phyloP scores from a whole-genome alignment of 306 rosid genomes.

The Cyamopsis tetragonoloba region DNA sequence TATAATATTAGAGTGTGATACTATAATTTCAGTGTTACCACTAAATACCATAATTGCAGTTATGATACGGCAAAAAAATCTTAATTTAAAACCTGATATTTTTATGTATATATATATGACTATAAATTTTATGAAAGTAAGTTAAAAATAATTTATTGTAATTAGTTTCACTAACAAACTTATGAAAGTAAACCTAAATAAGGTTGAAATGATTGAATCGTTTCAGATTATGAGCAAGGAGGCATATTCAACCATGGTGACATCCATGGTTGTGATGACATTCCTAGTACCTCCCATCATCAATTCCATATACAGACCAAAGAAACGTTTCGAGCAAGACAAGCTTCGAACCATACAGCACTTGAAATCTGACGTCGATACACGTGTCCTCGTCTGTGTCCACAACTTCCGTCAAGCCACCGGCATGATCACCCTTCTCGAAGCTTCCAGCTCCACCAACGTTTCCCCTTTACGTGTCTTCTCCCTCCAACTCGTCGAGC shows the following conservation, averaged over 20 bases:
- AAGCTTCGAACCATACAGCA: conserved; percentile 31
- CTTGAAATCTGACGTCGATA: conserved; percentile 17
- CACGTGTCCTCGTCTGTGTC: conserved; percentile 20
- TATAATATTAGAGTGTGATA: too few relatives aligned
- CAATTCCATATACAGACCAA: conserved; percentile 34
- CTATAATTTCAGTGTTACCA: too few relatives aligned
- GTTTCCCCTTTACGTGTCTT: conserved; percentile 16
- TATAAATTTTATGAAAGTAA: too few relatives aligned
- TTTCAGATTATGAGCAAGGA: conserved; percentile 17
- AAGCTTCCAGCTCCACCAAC: conserved; percentile 8
- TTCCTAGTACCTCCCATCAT: conserved; percentile 13
- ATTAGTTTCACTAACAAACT: too few relatives aligned
- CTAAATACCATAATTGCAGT: too few relatives aligned
- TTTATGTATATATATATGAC: too few relatives aligned
- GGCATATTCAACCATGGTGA: conserved; percentile 7
- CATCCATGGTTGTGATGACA: conserved; percentile 16
- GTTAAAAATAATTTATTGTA: too few relatives aligned
- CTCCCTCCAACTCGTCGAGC: conserved; percentile 33
- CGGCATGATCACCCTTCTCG: conserved; percentile 26
- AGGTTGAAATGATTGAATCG: too few relatives aligned
- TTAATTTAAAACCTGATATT: too few relatives aligned
- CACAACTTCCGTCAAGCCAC: conserved; percentile 28
- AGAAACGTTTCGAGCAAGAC: background rate
- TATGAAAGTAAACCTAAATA: too few relatives aligned
- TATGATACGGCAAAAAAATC: too few relatives aligned